Evolutionary conservation across 306 rosid species (phyloP), one percentile per base, ranked within the genome.

Genomic region (Cotoneaster glaucophyllus): DNA sequence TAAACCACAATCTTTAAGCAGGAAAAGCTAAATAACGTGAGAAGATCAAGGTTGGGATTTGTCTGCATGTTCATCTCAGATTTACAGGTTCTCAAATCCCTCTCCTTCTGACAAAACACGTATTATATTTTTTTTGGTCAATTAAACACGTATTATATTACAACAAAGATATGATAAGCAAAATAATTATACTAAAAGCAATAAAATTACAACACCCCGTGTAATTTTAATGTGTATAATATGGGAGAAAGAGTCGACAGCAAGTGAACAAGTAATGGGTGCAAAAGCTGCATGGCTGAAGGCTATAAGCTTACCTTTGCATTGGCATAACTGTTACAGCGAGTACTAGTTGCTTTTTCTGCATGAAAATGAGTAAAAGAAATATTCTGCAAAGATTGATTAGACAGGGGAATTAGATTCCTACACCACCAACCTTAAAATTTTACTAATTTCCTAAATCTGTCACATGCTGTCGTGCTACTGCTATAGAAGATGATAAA

Each of bases 341-440:
- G 57, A 69, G 69, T 6, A 3, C 13, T 14, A 29, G 21, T 57
- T 59, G 3, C 65, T 37, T 67, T 58, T 81, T 71, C 19, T 76
- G 85, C 84, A 79, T 81, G 85, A 65, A 78, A 78, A 78, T 78
- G 83, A 79, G 85, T 75, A 75, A 81, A 81, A 85, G 81, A 81
- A 75, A 76, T 85, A 79, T 85, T 82, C 88, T 82, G 76, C 77
- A 72, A 73, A 81, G 83, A 75, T 75, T 78, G 88, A 81, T 76
- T 75, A 75, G 88, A 78, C 70, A 61, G 80, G 87, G 84, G 88
- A 81, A 85, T 81, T 85, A 85, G 88, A 85, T 85, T 85, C 85
- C 88, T n/a, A 78, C 85, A 75, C 81, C 72, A 78, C 78, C 67
- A 75, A 78, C 82, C 80, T 69, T 63, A 11, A 70, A 70, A 43